Evolutionary conservation across 441 rosid genomes (phyloP).

Genomic region (Hura crepitans): DNA sequence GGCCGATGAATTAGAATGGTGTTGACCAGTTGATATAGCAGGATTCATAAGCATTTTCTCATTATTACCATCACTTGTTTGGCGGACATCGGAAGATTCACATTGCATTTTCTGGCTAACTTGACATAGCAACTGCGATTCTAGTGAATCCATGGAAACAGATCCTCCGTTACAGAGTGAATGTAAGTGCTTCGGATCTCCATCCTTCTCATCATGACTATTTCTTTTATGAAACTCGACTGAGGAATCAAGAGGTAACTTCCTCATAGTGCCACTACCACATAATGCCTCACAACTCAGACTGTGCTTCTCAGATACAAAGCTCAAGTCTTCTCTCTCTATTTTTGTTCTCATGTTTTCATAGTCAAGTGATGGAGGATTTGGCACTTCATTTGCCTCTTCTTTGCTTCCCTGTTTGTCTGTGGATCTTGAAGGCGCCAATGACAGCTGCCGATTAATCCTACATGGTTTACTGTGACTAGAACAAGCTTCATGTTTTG

Average conservation of each 20-base stretch:
- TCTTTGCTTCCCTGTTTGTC: constrained; percentile 17
- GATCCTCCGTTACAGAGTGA: constrained; percentile 6
- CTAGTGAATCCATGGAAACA: background rate
- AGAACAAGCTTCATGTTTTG: constrained; percentile 28
- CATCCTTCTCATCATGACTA: constrained; percentile 18
- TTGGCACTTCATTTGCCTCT: constrained; percentile 20
- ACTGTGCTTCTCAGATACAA: constrained; percentile 9
- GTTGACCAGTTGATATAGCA: constrained; percentile 4
- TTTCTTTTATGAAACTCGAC: constrained; percentile 27
- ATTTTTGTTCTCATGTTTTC: constrained; percentile 24
- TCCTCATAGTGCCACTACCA: constrained; percentile 24
- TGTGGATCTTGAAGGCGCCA: constrained; percentile 32
- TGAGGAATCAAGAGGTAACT: constrained; percentile 37
- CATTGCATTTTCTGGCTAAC: constrained; percentile 7
- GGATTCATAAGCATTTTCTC: background rate
- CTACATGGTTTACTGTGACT: constrained; percentile 24
- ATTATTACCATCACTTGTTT: constrained; percentile 2
- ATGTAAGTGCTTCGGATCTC: constrained; percentile 13
- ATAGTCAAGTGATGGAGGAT: constrained; percentile 12
- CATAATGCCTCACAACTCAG: constrained; percentile 15
- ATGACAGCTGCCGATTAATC: constrained; percentile 36
- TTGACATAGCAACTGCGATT: constrained; percentile 10
- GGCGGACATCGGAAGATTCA: constrained; percentile 13
- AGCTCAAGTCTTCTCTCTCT: constrained; percentile 27
- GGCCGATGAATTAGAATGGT: constrained; percentile 8